Evolutionary conservation across 306 rosid genomes (phyloP).

Genomic region (Pueraria montana): DNA sequence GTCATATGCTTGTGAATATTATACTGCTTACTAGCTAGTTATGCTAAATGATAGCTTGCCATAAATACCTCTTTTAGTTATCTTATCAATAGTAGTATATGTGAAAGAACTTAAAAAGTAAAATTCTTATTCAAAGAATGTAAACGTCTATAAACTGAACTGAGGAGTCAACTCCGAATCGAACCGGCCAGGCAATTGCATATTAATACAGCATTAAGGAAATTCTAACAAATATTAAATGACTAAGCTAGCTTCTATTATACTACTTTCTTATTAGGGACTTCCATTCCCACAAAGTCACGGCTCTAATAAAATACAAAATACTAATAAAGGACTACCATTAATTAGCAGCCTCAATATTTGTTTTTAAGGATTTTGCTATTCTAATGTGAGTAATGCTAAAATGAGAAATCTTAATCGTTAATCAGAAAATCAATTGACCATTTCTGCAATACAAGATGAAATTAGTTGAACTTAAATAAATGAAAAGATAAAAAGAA

Average conservation of each 20-base stretch:
- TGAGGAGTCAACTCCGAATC: conserved; percentile 67
- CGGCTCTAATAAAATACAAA: too few species aligned
- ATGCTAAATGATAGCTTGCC: conserved; percentile 42
- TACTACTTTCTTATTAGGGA: background rate
- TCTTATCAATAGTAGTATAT: background rate
- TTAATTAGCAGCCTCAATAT: background rate
- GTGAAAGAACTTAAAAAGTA: conserved; percentile 34
- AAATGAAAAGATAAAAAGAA: too few species aligned
- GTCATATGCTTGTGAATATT: conserved; percentile 47
- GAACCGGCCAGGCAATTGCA: conserved; percentile 44
- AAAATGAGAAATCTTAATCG: too few species aligned
- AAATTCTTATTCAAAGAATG: conserved; percentile 61
- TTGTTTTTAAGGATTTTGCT: background rate
- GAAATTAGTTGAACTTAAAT: background rate
- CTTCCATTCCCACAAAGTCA: too few species aligned
- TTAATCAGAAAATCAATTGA: too few species aligned
- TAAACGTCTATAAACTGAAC: conserved; percentile 33
- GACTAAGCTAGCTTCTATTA: background rate
- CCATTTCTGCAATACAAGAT: too few species aligned
- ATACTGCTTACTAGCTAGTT: conserved; percentile 37
- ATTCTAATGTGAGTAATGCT: background rate
- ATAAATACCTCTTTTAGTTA: background rate
- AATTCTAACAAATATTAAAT: conserved; percentile 1
- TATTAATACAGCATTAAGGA: background rate
- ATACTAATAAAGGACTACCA: background rate